Base-by-base conservation (phyloP, 441 rosid genomes). In the Dalechampia spathulata region DNA sequence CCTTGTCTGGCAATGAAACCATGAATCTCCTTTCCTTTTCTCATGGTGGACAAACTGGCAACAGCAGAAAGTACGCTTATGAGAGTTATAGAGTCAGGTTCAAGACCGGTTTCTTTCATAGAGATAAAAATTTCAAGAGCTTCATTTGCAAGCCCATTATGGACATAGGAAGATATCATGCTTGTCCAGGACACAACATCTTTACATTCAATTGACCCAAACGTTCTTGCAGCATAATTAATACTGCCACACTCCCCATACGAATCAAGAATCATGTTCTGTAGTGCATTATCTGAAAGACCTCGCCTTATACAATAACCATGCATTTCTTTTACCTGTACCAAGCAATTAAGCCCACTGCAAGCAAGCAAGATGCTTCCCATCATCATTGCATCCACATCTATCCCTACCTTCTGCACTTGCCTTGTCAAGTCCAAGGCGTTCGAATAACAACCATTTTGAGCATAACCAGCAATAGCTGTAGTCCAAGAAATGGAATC, bases 111-210 rank as follows among this genome's bases (percentile, higher is more conserved):
- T 61, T 77, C 75, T 40, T 58, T 78, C 90, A 83, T 82, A 2
- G 59, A 54, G 57, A 58, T 61, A 65, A 80, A 84, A 30, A 77
- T 60, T 50, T 70, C 72, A 55, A 92, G 70, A 64, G 97, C 96
- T 72, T 83, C 84, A 60, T 57, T 70, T 49, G 82, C 69, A 22
- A 70, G 64, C 53, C 87, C 84, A 62, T 77, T 78, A 41, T 66
- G 76, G 64, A 68, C 82, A 73, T 77, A 78, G 32, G 81, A 78
- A 17, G 90, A 86, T 49, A 92, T 79, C 80, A 86, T 76, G 88
- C 94, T 89, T 27, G 97, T 92, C 98, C 96, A 92, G 47, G 95
- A 81, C 56, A 89, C 86, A 45, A 77, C 67, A 80, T 92, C 92
- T 70, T 83, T 83, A 16, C 49, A 41, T 64, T 77, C 65, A 32